These are phyloP conservation scores for Filosporella fistucella DNA, from an alignment of 495 filamentous ascomycete species.

Conservation along the genomic window DNA sequence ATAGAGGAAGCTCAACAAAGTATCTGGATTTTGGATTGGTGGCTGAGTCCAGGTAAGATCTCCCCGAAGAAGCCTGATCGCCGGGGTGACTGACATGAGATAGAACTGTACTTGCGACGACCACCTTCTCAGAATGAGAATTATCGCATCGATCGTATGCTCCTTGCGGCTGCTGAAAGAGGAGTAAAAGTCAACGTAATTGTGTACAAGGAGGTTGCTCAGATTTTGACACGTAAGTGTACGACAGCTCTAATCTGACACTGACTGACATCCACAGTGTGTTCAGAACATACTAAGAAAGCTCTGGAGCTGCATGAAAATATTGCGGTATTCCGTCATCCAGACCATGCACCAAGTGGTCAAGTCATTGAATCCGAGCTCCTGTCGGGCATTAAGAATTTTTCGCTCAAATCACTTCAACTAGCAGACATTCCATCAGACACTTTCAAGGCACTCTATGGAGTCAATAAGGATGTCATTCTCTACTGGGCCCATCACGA, in stretches of 20 bases:
- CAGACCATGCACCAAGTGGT: constrained; percentile 79
- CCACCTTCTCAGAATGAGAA: constrained; percentile 77
- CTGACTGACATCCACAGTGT: constrained; percentile 13
- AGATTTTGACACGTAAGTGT: constrained; percentile 80
- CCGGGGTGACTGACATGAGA: constrained; percentile 44
- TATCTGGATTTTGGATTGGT: constrained; percentile 90
- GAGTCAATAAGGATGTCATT: constrained; percentile 66
- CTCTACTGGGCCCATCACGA: constrained; percentile 97
- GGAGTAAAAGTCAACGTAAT: constrained; percentile 87
- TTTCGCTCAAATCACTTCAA: constrained; percentile 36
- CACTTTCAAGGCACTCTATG: constrained; percentile 72
- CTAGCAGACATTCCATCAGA: constrained; percentile 60
- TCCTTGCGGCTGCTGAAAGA: constrained; percentile 79
- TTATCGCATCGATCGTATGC: constrained; percentile 87
- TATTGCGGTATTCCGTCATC: constrained; percentile 88
- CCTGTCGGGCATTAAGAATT: constrained; percentile 31
- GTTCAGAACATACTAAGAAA: constrained; percentile 72
- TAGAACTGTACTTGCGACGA: constrained; percentile 84
- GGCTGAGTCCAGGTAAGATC: constrained; percentile 23
- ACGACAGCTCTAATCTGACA: background rate
- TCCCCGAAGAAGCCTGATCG: background rate
- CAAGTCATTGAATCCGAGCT: constrained; percentile 42
- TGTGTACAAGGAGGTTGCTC: constrained; percentile 92
- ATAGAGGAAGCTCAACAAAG: constrained; percentile 78
- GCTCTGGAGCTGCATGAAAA: constrained; percentile 74